Evolutionary conservation across 2,329 filamentous ascomycete species (phyloP).

Genomic region (Aureobasidium melanogenum): DNA sequence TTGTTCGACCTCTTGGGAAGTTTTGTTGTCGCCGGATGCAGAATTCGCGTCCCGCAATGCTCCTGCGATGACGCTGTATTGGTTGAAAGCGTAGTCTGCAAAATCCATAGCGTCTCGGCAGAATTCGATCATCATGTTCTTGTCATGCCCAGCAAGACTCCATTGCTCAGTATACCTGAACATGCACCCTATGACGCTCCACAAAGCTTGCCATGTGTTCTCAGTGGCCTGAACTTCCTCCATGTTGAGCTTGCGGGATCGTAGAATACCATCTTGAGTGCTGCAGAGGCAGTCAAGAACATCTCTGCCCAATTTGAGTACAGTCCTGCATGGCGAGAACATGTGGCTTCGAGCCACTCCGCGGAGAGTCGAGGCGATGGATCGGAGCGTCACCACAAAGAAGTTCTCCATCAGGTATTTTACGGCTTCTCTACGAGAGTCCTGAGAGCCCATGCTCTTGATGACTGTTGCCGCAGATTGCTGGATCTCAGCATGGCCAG

Average conservation of each 20-base stretch:
- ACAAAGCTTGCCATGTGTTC: slow-evolving; percentile 76
- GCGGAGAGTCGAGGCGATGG: slow-evolving; percentile 48
- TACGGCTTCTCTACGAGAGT: slow-evolving; percentile 51
- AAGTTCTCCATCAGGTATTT: slow-evolving; percentile 50
- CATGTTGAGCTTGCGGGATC: slow-evolving; percentile 46
- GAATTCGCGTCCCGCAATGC: slow-evolving; percentile 47
- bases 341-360: slow-evolving; percentile 47
- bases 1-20: slow-evolving; percentile 32
- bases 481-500: slow-evolving; percentile 68
- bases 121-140: slow-evolving; percentile 76
- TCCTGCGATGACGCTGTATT: slow-evolving; percentile 74
- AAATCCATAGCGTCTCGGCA: slow-evolving; percentile 94
- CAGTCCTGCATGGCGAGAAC: slow-evolving; percentile 51
- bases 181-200: slow-evolving; percentile 70
- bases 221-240: slow-evolving; percentile 58
- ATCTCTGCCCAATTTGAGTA: slow-evolving; percentile 54
- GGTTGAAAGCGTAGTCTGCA: slow-evolving; percentile 73
- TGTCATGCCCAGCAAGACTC: slow-evolving; percentile 64
- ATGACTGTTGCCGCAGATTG: slow-evolving; percentile 74
- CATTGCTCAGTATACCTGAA: slow-evolving; percentile 78
- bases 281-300: slow-evolving; percentile 57
- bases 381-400: slow-evolving; percentile 47
- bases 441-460: slow-evolving; percentile 69
- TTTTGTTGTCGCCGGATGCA: slow-evolving; percentile 23
- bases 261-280: slow-evolving; percentile 53